A percentile compares a stretch with the other conserved stretches of the same genome.
Evolutionary conservation across 2,329 filamentous ascomycete genomes (phyloP).

Genomic region (Colletotrichum melonis): DNA sequence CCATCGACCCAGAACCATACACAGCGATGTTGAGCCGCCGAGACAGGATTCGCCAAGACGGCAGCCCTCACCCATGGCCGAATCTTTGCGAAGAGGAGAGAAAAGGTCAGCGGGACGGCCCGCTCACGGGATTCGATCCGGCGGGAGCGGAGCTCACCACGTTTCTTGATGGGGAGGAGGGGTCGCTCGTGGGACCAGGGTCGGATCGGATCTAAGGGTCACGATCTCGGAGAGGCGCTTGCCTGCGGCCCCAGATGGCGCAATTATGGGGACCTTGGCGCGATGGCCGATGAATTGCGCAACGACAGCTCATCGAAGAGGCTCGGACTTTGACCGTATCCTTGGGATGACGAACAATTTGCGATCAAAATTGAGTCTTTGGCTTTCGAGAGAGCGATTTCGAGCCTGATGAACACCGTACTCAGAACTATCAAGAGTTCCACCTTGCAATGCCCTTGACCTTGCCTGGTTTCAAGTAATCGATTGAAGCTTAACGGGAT

Average conservation of each 20-base stretch:
- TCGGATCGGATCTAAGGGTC: slow-evolving; percentile 20
- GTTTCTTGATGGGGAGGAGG: neutral
- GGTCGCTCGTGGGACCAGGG: neutral
- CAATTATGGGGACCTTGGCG: slow-evolving; percentile 27
- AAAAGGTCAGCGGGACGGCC: slow-evolving; percentile 16
- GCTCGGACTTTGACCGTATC: neutral
- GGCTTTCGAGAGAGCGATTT: neutral
- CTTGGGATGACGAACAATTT: neutral
- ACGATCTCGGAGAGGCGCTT: slow-evolving; percentile 12
- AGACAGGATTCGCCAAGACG: neutral
- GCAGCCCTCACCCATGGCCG: neutral
- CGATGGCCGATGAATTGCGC: neutral
- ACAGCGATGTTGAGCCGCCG: neutral
- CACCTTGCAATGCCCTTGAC: too few relatives aligned
- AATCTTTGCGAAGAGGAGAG: neutral
- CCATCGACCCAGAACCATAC: neutral
- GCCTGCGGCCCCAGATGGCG: slow-evolving; percentile 17
- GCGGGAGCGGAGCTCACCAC: neutral
- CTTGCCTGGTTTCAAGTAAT: too few relatives aligned
- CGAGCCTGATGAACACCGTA: neutral
- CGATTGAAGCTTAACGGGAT: too few relatives aligned
- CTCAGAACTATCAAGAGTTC: too few relatives aligned
- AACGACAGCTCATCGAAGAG: neutral
- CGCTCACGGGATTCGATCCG: neutral
- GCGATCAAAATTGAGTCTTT: neutral